Percentiles rank a stretch among this genome's conserved stretches.
Evolutionary conservation across 371 early-diverging fungal genomes (phyloP).

Genomic region (Choanephora cucurbitarum): DNA sequence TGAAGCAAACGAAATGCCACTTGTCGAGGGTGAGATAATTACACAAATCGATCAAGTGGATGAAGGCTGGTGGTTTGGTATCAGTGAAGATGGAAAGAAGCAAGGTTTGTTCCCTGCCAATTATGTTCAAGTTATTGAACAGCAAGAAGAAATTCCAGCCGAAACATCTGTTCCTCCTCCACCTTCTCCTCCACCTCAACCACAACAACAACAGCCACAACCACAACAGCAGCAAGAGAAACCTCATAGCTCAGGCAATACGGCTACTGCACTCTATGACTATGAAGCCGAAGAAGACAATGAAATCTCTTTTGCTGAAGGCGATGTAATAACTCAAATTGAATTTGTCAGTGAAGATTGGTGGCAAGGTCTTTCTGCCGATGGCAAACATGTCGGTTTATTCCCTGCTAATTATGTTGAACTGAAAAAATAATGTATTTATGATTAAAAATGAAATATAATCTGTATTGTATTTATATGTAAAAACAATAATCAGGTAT

Average conservation of each 20-base stretch:
- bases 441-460: not conserved
- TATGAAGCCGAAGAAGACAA: conserved; percentile 88
- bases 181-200: conserved; percentile 17
- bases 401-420: conserved; percentile 78
- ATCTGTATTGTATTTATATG: too few species aligned
- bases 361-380: conserved; percentile 79
- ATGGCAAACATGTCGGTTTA: conserved; percentile 64
- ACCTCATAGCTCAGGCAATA: conserved; percentile 31
- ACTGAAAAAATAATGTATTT: conserved; percentile 30
- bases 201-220: conserved; percentile 23
- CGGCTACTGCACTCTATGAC: conserved; percentile 79
- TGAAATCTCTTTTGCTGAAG: conserved; percentile 82
- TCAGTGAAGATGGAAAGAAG: conserved; percentile 73
- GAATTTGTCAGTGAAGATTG: conserved; percentile 88
- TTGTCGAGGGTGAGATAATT: conserved; percentile 82
- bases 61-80: conserved; percentile 92
- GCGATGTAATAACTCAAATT: conserved; percentile 76
- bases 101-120: conserved; percentile 88
- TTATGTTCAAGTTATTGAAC: conserved; percentile 71
- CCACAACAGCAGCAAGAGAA: conserved; percentile 13
- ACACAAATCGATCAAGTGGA: conserved; percentile 72
- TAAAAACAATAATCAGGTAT: too few species aligned
- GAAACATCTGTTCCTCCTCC: conserved; percentile 8
- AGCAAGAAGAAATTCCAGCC: conserved; percentile 12
- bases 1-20: conserved; percentile 84